These are phyloP conservation scores for Podospora tetraspora DNA, from an alignment of 495 filamentous ascomycete genomes.

Conservation along the genomic window DNA sequence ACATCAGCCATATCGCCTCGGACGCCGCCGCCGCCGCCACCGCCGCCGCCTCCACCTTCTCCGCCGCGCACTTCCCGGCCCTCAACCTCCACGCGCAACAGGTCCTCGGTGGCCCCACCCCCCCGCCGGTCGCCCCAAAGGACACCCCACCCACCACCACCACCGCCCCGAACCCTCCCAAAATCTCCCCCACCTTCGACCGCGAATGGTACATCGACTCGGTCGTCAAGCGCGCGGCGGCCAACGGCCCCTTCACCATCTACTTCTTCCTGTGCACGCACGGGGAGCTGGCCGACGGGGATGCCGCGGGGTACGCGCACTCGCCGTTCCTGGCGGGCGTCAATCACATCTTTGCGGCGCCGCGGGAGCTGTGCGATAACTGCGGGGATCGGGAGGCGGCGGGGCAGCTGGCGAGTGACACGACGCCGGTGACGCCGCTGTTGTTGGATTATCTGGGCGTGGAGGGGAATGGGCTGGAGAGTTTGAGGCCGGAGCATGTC, in stretches of 20 bases:
- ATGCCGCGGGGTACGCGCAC: not conserved
- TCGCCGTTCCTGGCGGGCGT: constrained; percentile 5
- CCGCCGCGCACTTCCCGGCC: not conserved
- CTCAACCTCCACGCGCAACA: not conserved
- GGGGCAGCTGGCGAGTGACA: not conserved
- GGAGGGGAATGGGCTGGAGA: constrained; percentile 2
- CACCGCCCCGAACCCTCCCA: not conserved
- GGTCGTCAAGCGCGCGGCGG: not conserved
- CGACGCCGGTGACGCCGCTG: not conserved
- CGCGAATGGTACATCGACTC: constrained; percentile 10
- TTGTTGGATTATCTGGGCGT: not conserved
- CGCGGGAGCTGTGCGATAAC: constrained; percentile 1
- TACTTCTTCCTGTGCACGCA: constrained; percentile 8
- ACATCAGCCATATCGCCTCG: not conserved
- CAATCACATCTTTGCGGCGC: constrained; percentile 4
- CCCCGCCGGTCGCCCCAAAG: not conserved
- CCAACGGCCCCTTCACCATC: constrained; percentile 6
- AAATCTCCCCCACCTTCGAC: constrained; percentile 7
- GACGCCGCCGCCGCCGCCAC: not conserved
- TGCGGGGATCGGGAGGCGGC: not conserved
- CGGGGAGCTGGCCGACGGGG: not conserved
- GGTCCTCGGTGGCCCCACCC: not conserved
- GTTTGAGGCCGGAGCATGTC: constrained; percentile 3
- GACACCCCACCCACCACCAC: not conserved
- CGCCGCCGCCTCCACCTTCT: not conserved